Base-by-base conservation (phyloP, 495 filamentous ascomycete genomes). In the Podospora pseudoanserina region DNA sequence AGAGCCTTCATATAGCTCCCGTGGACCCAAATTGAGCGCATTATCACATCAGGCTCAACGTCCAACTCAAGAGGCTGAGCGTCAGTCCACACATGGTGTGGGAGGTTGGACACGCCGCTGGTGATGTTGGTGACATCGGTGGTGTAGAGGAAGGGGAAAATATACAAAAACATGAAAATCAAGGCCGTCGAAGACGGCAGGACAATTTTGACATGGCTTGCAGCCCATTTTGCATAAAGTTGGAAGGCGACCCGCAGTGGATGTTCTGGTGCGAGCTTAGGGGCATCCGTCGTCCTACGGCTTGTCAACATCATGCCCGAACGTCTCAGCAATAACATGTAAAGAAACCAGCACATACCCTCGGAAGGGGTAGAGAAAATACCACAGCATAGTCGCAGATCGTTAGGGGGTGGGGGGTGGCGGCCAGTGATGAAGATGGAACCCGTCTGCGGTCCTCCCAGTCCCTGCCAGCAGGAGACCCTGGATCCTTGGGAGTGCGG, bases 41-140 rank as follows among this genome's bases (percentile, higher is more conserved):
- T 86, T 59, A 84, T 81, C 53, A 87, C 82, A 70, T 87, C 85
- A 5, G 83, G 79, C 44, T 79, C 79, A 49, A 77, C 72, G 27
- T 59, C 72, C 4, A 68, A 68, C 57, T 76, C 70, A 65, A 87
- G 84, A 27, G 87, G 86, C 60, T 85, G 85, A 5, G 89, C 89
- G 53, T 88, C 87, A 26, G 89, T 91, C 90, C 90, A 92, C 64
- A 90, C 90, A 83, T 91, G 88, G 73, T 90, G 86, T 19, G 90
- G 89, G 16, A 91, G 82, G 68, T 85, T 82, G 61, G 87, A 85
- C 63, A 85, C 80, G 78, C 86, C 82, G 73, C 83, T 83, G 65
- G 83, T 84, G 69, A 86, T 83, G 55, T 87, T 83, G 75, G 81
- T 80, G 71, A 86, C 81, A 73, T 87, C 83, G 77, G 81, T 81